Base-by-base conservation (phyloP, 208 protist genomes). In the Crithidia fasciculata region DNA sequence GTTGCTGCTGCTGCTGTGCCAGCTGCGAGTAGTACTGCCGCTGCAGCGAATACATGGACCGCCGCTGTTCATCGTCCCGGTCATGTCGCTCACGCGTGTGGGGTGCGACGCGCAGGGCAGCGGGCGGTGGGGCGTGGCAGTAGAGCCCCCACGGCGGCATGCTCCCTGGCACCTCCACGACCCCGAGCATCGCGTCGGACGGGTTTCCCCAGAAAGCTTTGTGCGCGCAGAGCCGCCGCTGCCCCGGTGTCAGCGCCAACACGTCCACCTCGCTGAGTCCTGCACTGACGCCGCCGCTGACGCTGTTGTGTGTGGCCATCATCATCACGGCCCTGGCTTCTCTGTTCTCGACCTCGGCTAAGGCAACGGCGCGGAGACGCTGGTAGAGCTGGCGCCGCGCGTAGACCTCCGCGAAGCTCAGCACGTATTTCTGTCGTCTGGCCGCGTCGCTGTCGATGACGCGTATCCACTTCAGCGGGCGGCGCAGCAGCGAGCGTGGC, bases 171-270 rank as follows among this genome's bases (percentile, higher is more conserved):
- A 83, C 73, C 28, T 82, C 76, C 43, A 70, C 78, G 28, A 80
- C 73, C 44, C 80, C 76, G 28, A 82, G 54, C 77, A 88, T 87
- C 19, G 80, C 72, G 49, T 87, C 74, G 6, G 82, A 84, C 2
- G 87, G 84, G 45, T 70, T 60, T 3, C 80, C 63, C 87, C 83
- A 92, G 56, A 74, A 74, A 10, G 57, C 69, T 9, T 44, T 61
- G 8, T 52, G 55, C 36, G 60, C 61, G 44, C 43, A 45, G 18
- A 45, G 45, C 1, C 63, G 74, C 28, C 41, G 52, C 60, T 65
- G 60, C 62, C 53, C 65, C 2, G 65, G 40, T 5, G 65, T 49
- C 53, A 59, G 19, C 4, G 41, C 13, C 4, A 49, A 28, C 50
- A 41, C 8, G 54, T 68, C 37, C 4, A 7, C 60, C 8, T 45